Evolutionary conservation across 2,329 filamentous ascomycete genomes (phyloP), one percentile per base, ranked within the genome.

Genomic region (Colletotrichum acutatum): DNA sequence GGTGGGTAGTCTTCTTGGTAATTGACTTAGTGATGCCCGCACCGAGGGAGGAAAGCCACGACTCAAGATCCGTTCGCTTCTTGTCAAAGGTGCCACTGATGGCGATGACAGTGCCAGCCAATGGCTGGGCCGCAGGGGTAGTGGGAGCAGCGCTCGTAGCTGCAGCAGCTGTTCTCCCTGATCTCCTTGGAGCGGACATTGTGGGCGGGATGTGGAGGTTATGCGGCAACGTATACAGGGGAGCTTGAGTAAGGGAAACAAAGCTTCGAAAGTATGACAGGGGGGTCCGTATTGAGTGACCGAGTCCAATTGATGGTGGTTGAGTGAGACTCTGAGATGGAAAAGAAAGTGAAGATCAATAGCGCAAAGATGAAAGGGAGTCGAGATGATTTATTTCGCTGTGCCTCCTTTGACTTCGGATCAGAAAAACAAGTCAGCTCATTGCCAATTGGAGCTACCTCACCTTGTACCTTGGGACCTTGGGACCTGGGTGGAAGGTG

Each of bases 51-150:
- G 78, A 81, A 66, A 90, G 83, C 59, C 85, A 80, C 26, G 80
- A 78, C 74, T 89, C 85, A 5, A 91, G 79, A 0, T 81, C 79
- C 6, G 80, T 79, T 74, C 93, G 90, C 30, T 84, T 80, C 6
- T 84, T 83, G 1, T 86, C 82, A 75, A 94, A 91, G 5, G 87
- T 88, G 72, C 92, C 92, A 69, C 89, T 91, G 30, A 93, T 79
- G 26, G 87, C 88, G 57, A 94, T 83, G 6, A 83, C 82, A 76
- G 82, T 86, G 5, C 86, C 87, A 1, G 84, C 80, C 4, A 92
- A 82, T 0, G 88, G 82, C 32, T 46, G 62, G 9, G 70, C 34
- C 30, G 73, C 52, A 30, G 65, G 70, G 37, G 56, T 30, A 26
- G 54, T 68, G 9, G 68, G 28, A 30, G 67, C 46, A 5, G 63